These are phyloP conservation scores for Melaleuca quinquenervia DNA, from an alignment of 345 rosid species.

Conservation along the genomic window DNA sequence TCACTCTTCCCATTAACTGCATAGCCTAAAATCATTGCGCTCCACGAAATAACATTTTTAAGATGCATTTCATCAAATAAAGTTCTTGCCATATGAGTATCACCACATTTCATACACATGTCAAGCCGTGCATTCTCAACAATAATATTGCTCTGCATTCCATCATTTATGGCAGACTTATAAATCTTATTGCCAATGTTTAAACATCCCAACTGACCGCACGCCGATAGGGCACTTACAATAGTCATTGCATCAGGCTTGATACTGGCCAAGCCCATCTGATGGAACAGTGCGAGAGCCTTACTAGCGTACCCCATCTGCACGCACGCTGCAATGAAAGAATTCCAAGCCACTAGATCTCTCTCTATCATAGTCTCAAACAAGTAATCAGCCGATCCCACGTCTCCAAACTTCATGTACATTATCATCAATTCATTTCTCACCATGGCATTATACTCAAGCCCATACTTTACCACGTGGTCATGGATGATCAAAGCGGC, in stretches of 20 bases:
- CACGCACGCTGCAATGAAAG: conserved; percentile 30
- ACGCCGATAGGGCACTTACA: conserved; percentile 34
- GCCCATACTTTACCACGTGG: conserved; percentile 26
- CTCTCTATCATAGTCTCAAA: conserved; percentile 36
- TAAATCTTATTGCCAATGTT: conserved; percentile 28
- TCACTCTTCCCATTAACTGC: conserved; percentile 35
- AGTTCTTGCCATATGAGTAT: conserved; percentile 14
- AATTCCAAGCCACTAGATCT: conserved; percentile 51
- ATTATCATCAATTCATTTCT: conserved; percentile 37
- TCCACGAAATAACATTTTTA: conserved; percentile 39
- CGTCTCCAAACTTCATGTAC: conserved; percentile 29
- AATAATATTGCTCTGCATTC: conserved; percentile 20
- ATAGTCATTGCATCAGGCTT: conserved; percentile 27
- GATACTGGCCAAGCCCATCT: conserved; percentile 16
- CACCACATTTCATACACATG: conserved; percentile 41
- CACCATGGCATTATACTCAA: conserved; percentile 24
- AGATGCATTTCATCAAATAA: conserved; percentile 19
- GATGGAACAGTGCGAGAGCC: conserved; percentile 23
- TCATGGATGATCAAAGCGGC: conserved; percentile 20
- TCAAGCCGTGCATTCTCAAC: conserved; percentile 38
- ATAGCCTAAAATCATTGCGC: conserved; percentile 34
- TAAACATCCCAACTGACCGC: conserved; percentile 36
- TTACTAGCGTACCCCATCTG: conserved; percentile 18
- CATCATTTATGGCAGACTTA: conserved; percentile 9
- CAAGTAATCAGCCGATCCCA: conserved; percentile 24